Base-by-base conservation (phyloP, 1,284 basidiomycete species). In the Flammula alnicola region DNA sequence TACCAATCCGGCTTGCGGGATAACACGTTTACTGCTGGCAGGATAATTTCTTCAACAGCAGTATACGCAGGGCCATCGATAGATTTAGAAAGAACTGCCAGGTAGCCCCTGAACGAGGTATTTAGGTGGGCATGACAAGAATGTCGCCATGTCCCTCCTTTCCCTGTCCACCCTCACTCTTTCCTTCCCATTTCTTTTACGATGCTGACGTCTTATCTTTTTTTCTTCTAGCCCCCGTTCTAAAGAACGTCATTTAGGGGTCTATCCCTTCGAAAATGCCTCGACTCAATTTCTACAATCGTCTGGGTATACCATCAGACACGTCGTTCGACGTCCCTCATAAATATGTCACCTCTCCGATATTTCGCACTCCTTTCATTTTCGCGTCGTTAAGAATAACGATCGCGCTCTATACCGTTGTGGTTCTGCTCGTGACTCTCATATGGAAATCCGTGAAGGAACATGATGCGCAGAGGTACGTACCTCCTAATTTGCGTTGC, bases 331-430 rank as follows among this genome's bases (percentile, higher is more conserved):
- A 89, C 68, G 66, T 78, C 0, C 53, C 63, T 3, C 70, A 75
- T 58, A 68, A 67, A 47, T 74, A 76, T 58, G 81, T 87, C 51
- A 83, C 87, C 0, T 88, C 85, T 0, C 81, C 81, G 22, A 41
- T 81, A 55, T 57, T 85, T 4, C 49, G 55, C 41, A 69, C 78
- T 2, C 73, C 81, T 7, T 31, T 59, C 20, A 53, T 64, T 5
- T 75, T 88, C 23, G 81, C 77, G 1, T 47, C 52, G 1, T 53
- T 83, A 23, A 75, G 86, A 40, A 58, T 78, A 30, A 51, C 75
- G 6, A 56, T 88, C 17, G 83, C 78, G 0, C 48, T 79, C 5
- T 89, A 86, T 58, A 72, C 78, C 0, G 65, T 85, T 37, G 48
- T 75, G 36, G 75, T 78, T 0, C 49, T 77, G 12, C 57, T 84